Conservation (phyloP, 371 early-diverging fungal species). For the Funneliformis caledonium region DNA sequence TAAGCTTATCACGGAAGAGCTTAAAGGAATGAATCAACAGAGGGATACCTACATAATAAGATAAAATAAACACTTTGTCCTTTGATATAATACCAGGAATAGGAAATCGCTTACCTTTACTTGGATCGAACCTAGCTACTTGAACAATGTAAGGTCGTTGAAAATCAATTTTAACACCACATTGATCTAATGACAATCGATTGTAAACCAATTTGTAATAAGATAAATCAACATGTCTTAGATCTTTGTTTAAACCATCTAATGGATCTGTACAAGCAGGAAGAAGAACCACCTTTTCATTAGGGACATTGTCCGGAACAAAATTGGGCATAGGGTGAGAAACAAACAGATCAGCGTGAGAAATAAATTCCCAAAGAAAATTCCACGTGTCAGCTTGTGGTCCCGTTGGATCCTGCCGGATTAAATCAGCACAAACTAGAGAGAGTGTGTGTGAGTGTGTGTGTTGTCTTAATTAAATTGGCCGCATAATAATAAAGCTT, state of each 20-base stretch:
- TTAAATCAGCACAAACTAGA: slow-evolving; percentile 70
- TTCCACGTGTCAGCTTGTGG: slow-evolving; percentile 71
- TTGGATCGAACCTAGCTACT: slow-evolving; percentile 91
- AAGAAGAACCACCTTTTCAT: slow-evolving; percentile 54
- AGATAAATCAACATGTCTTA: slow-evolving; percentile 52
- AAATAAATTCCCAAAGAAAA: slow-evolving; percentile 77
- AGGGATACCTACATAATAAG: slow-evolving; percentile 58
- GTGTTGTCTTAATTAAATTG: not conserved
- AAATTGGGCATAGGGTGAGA: slow-evolving; percentile 79
- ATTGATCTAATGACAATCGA: slow-evolving; percentile 74
- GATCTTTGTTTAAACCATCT: slow-evolving; percentile 76
- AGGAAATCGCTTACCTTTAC: slow-evolving; percentile 69
- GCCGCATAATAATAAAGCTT: not conserved
- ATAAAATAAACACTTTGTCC: not conserved
- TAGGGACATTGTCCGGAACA: slow-evolving; percentile 56
- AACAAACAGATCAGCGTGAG: slow-evolving; percentile 76
- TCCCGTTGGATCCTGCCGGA: slow-evolving; percentile 55
- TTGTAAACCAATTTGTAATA: slow-evolving; percentile 83
- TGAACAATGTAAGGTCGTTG: slow-evolving; percentile 81
- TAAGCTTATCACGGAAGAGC: slow-evolving; percentile 61
- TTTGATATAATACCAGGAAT: not conserved
- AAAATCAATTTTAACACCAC: slow-evolving; percentile 63
- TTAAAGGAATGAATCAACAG: slow-evolving; percentile 79
- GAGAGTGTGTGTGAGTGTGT: not conserved
- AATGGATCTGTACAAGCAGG: slow-evolving; percentile 81